These are phyloP conservation scores for Eleusine indica DNA, from an alignment of 176 grass and related monocot species.

Conservation along the genomic window DNA sequence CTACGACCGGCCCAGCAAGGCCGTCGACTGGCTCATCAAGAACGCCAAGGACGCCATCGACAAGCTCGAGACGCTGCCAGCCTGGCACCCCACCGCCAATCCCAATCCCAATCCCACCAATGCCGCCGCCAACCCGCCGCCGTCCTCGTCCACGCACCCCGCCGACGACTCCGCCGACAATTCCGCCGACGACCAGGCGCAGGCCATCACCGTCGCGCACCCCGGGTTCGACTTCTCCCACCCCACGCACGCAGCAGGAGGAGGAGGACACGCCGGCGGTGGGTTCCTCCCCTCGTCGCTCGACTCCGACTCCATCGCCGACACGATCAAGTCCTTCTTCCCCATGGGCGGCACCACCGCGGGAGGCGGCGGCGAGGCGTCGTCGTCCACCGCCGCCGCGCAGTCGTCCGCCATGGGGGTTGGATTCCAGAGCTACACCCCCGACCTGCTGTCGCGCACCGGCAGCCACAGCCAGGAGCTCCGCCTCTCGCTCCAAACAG, in stretches of 20 bases:
- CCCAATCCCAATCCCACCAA: slow-evolving; percentile 42
- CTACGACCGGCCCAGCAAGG: slow-evolving; percentile 98
- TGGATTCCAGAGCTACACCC: slow-evolving; percentile 73
- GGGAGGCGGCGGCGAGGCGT: slow-evolving; percentile 25
- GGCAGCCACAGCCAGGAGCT: slow-evolving; percentile 82
- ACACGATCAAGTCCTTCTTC: slow-evolving; percentile 99
- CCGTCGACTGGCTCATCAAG: slow-evolving; percentile 97
- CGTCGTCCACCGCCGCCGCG: slow-evolving; percentile 50
- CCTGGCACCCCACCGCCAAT: slow-evolving; percentile 66
- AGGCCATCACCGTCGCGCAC: slow-evolving; percentile 63
- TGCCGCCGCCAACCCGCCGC: slow-evolving; percentile 9
- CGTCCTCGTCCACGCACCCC: slow-evolving; percentile 42
- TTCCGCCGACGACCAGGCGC: slow-evolving; percentile 52
- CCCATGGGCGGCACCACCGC: slow-evolving; percentile 69
- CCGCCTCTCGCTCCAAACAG: slow-evolving; percentile 67
- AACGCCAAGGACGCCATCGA: slow-evolving; percentile 95
- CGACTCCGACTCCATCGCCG: slow-evolving; percentile 88
- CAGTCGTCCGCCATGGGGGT: slow-evolving; percentile 58
- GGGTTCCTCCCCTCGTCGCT: slow-evolving; percentile 80
- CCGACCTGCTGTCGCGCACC: slow-evolving; percentile 69
- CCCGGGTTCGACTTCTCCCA: slow-evolving; percentile 54
- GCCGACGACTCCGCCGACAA: slow-evolving; percentile 45
- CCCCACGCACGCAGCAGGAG: too few relatives aligned
- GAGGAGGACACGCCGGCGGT: not conserved
- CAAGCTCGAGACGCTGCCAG: slow-evolving; percentile 71